Base-by-base conservation (phyloP, 352 stramenopile genomes). In the Phytophthora crassamura region DNA sequence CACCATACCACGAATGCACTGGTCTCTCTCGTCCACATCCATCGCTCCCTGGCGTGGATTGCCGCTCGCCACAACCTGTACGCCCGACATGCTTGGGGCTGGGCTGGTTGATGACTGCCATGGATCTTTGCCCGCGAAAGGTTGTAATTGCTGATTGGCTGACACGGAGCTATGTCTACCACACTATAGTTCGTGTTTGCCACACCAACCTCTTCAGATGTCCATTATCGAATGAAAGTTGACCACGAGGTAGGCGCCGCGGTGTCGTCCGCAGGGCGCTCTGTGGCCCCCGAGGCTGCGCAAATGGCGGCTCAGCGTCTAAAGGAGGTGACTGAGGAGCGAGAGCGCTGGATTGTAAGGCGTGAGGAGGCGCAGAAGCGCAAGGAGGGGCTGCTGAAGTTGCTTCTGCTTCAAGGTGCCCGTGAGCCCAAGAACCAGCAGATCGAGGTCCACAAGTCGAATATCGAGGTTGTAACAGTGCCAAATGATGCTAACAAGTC, bases 21-120 rank as follows among this genome's bases (percentile, higher is more conserved):
- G 87, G 42, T 91, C 84, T 10, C 75, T 69, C 64, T 95, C 85
- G 32, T 91, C 84, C 42, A 80, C 80, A 41, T 86, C 83, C 87
- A 95, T 95, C 45, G 75, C 85, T n/a, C 85, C 85, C 49, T 85
- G 65, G 41, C 85, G 85, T 9, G 80, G 82, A 68, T 94, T 92
- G 15, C 87, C 81, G 40, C 82, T 84, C 36, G 75, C 72, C 39
- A 92, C 72, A 30, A 94, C 85, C 4, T 93, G 85, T 10, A 95
- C 85, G 18, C 79, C 79, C 48, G 82, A 89, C 85, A 93, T 93
- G 16, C 22, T 77, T 28, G 8, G 38, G 46, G 30, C 20, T 55
- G 20, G 5, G 7, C 43, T 36, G 50, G n/a, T 51, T 32, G 34
- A 30, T 32, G 5, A 34, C 18, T 41, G 49, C 18, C 8, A n/a